Evolutionary conservation across 768 basidiomycete species (phyloP).

Genomic region (Boletus sp.): DNA sequence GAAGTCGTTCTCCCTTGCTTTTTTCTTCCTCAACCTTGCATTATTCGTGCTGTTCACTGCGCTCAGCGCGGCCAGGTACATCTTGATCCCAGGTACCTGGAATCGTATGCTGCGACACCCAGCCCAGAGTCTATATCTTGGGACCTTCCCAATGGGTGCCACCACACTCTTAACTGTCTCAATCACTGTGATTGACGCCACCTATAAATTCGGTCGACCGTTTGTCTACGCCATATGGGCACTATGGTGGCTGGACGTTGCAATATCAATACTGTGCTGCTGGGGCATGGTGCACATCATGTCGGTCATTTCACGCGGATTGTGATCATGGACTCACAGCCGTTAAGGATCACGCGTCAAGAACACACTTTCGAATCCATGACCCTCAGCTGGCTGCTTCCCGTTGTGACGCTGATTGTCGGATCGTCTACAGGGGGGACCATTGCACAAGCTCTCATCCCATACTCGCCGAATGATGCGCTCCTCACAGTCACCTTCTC

Average conservation of each 20-base stretch:
- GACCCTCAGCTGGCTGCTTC: conserved; percentile 70
- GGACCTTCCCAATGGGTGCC: conserved; percentile 55
- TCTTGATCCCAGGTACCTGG: conserved; percentile 51
- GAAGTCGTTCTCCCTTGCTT: conserved; percentile 39
- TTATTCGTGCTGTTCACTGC: conserved; percentile 51
- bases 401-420: conserved; percentile 71
- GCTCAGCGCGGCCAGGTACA: conserved; percentile 49
- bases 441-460: conserved; percentile 47
- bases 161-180: conserved; percentile 56
- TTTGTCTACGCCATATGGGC: conserved; percentile 59
- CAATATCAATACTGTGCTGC: conserved; percentile 52
- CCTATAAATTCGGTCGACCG: conserved; percentile 43
- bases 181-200: conserved; percentile 41
- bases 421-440: conserved; percentile 64
- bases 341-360: conserved; percentile 53
- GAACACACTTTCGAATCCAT: conserved; percentile 52
- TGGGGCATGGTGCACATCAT: conserved; percentile 65
- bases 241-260: conserved; percentile 67
- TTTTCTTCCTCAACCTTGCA: conserved; percentile 58
- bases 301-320: conserved; percentile 39
- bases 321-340: conserved; percentile 13
- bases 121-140: conserved; percentile 47
- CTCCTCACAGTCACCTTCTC: conserved; percentile 53
- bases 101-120: conserved; percentile 47
- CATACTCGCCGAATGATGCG: conserved; percentile 45